Percentiles rank a stretch among this genome's conserved stretches.
Conservation (phyloP, 257 asterid species). For the Ligustrum vulgare region DNA sequence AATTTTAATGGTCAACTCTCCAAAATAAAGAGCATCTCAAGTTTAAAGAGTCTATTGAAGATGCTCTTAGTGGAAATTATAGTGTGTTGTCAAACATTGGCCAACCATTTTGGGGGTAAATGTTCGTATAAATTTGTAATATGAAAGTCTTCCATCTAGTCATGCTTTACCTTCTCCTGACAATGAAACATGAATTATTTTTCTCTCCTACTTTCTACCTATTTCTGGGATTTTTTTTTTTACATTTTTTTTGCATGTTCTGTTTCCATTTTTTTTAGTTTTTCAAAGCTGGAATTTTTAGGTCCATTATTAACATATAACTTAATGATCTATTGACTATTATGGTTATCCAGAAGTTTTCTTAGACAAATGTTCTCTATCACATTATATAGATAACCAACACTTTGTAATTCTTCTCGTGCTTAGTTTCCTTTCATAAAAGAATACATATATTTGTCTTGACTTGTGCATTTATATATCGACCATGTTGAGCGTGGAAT, state of each 20-base stretch:
- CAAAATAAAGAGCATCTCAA: no score
- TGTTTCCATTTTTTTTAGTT: not conserved
- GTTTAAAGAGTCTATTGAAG: no score
- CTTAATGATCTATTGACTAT: not conserved
- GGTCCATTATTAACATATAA: not conserved
- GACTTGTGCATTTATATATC: no score
- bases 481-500: not conserved
- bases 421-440: no score
- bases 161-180: not conserved
- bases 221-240: conserved; percentile 1
- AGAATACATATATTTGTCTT: no score
- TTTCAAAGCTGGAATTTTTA: conserved; percentile 6
- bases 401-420: no score
- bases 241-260: not conserved
- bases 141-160: not conserved
- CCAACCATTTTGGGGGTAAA: conserved; percentile 4
- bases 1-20: no score
- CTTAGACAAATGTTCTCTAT: no score
- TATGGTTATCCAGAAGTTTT: not conserved
- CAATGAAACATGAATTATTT: not conserved
- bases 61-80: conserved; percentile 1
- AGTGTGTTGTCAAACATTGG: not conserved
- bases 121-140: not conserved
- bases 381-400: no score
- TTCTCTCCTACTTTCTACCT: conserved; percentile 6